Base-by-base conservation (phyloP, 257 asterid species). In the Solanum paucissectum region DNA sequence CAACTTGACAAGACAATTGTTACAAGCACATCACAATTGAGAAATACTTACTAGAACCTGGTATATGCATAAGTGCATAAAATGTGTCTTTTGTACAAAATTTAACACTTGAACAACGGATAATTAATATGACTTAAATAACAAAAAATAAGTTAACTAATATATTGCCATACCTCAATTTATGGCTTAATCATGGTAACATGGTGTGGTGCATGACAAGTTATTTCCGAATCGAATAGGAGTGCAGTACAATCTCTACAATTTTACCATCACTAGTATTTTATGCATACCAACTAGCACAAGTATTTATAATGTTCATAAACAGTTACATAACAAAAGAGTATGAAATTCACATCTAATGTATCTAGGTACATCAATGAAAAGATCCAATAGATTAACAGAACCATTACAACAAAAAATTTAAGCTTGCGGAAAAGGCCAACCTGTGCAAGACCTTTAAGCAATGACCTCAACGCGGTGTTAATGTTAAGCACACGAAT, bases 391-490 rank as follows among this genome's bases (percentile, higher is more conserved):
- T 46, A 44, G 13, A 77, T 76, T n/a, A 77, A 79, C 38, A 25
- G 64, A 79, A 44, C 16, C n/a, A 79, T 79, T 25, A 13, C 21
- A 23, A 38, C 33, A 38, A 76, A 76, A 76, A 40, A 12, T n/a
- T 7, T 14, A n/a, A 42, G 62, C 37, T 7, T 77, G 58, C 0
- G n/a, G 12, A 13, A 25, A 42, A 79, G 66, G 23, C 75, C 37
- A 68, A 68, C 75, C 75, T 29, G 98, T 34, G 94, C 89, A 89
- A 95, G 94, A 55, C 99, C 99, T 92, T 96, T 97, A 62, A 97
- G 98, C 95, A 97, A 89, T 49, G 99, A 95, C 89, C 99, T 93
- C 93, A 95, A 90, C 2, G 99, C 99, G 7, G 99, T 96, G 82
- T 95, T 94, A 82, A 95, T 97, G 87, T 96, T 97, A 87, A 97